phyloP scores from a whole-genome alignment of 768 basidiomycete genomes.

The Termitomyces titanicus region DNA sequence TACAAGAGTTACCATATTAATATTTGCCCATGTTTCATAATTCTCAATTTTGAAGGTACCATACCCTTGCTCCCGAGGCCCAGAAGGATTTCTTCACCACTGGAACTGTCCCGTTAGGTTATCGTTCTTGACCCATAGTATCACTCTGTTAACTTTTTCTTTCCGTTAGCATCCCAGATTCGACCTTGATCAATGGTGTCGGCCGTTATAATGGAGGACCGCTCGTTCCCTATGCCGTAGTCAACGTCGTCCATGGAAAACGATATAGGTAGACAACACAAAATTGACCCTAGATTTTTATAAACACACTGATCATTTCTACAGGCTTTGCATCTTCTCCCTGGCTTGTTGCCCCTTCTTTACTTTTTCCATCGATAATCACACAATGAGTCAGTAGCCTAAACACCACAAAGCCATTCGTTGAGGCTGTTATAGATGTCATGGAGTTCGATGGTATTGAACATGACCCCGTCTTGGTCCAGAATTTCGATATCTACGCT shows the following conservation, averaged over 20 bases:
- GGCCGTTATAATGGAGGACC: constrained; percentile 38
- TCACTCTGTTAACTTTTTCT: constrained; percentile 4
- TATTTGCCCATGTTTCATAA: background rate
- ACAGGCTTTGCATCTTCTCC: constrained; percentile 37
- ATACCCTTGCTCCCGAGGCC: constrained; percentile 33
- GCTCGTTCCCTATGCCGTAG: constrained; percentile 32
- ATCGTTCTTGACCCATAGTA: background rate
- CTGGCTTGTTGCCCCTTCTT: constrained; percentile 42
- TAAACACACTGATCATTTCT: background rate
- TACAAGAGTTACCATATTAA: background rate
- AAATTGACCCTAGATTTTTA: background rate
- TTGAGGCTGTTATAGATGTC: background rate
- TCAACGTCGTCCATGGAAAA: constrained; percentile 35
- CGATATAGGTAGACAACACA: constrained; percentile 35
- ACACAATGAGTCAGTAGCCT: constrained; percentile 20
- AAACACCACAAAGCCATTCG: background rate
- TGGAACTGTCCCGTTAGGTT: constrained; percentile 22
- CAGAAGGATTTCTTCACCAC: constrained; percentile 28
- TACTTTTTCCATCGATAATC: constrained; percentile 33
- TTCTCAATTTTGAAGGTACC: constrained; percentile 5
- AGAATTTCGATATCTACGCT: constrained; percentile 38
- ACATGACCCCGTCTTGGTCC: constrained; percentile 33
- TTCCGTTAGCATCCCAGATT: constrained; percentile 24
- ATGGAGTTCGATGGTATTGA: constrained; percentile 40
- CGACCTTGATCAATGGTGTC: constrained; percentile 45